These are phyloP conservation scores for Saturnispora zaruensis DNA, from an alignment of 805 yeast species.

Conservation along the genomic window DNA sequence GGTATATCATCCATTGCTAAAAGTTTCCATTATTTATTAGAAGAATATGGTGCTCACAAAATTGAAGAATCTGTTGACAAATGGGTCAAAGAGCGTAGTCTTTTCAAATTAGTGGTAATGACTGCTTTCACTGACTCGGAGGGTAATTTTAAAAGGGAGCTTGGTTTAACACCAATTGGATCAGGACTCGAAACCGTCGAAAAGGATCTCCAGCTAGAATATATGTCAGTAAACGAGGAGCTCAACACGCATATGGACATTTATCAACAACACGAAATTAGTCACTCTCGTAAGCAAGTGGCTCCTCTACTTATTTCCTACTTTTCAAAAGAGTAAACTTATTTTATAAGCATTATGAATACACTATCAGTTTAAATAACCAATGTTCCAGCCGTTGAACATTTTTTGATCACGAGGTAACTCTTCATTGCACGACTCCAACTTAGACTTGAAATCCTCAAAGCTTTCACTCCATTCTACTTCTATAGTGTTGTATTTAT, in stretches of 20 bases:
- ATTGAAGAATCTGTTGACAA: slow-evolving; percentile 16
- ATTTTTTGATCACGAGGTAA: slow-evolving; percentile 29
- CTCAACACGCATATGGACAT: background rate
- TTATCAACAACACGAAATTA: background rate
- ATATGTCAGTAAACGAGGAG: background rate
- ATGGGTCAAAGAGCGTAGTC: slow-evolving; percentile 24
- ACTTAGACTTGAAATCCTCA: slow-evolving; percentile 21
- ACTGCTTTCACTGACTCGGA: slow-evolving; percentile 31
- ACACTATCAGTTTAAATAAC: slow-evolving; percentile 14
- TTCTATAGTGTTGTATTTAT: slow-evolving; percentile 16
- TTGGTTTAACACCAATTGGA: slow-evolving; percentile 16
- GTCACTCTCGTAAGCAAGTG: background rate
- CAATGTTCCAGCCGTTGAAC: slow-evolving; percentile 26
- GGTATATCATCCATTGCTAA: slow-evolving; percentile 77
- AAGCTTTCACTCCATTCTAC: slow-evolving; percentile 33
- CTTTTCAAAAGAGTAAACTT: background rate
- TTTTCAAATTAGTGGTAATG: slow-evolving; percentile 41
- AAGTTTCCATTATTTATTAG: slow-evolving; percentile 45
- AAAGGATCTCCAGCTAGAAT: slow-evolving; percentile 22
- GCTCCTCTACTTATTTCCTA: slow-evolving; percentile 4
- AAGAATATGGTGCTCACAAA: slow-evolving; percentile 17
- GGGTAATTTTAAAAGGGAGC: slow-evolving; percentile 33
- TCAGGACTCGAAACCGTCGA: background rate
- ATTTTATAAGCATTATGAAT: background rate
- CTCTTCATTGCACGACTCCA: slow-evolving; percentile 23